phyloP scores from a whole-genome alignment of 129 eudicot species.

The Chrysanthemum makinoi region DNA sequence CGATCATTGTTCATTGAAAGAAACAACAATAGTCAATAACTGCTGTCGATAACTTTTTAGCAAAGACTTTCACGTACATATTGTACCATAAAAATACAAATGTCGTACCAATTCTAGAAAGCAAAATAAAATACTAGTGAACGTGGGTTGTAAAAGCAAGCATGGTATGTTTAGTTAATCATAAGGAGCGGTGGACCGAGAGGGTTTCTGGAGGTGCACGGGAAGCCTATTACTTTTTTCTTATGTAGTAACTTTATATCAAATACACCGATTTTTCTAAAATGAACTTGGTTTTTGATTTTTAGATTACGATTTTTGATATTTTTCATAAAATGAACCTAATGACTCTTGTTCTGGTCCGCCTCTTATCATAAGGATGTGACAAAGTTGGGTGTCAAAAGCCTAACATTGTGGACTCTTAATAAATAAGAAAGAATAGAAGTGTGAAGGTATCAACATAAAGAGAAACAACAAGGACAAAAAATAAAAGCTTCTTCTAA shows the following conservation, averaged over 20 bases:
- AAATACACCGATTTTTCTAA: no score
- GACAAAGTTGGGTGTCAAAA: conserved; percentile 24
- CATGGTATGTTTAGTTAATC: conserved; percentile 28
- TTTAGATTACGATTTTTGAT: no score
- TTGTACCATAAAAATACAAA: conserved; percentile 3
- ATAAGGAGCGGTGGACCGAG: background rate
- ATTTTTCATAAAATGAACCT: no score
- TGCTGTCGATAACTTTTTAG: background rate
- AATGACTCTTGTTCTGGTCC: no score
- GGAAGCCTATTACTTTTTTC: no score
- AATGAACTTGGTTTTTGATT: no score
- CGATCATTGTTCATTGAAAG: background rate
- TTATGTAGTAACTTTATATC: no score
- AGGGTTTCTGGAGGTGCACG: no score
- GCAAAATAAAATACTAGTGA: conserved; percentile 8
- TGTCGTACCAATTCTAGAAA: conserved; percentile 31
- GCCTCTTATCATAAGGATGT: conserved; percentile 17
- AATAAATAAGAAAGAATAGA: conserved; percentile 26
- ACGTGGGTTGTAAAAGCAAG: conserved; percentile 31
- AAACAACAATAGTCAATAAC: background rate
- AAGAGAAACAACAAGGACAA: conserved; percentile 38
- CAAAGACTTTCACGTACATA: background rate
- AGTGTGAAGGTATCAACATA: conserved; percentile 30
- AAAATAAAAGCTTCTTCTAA: background rate
- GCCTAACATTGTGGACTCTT: conserved; percentile 32